phyloP scores from a whole-genome alignment of 2,329 filamentous ascomycete genomes.

The Dothideomycetes sp. region DNA sequence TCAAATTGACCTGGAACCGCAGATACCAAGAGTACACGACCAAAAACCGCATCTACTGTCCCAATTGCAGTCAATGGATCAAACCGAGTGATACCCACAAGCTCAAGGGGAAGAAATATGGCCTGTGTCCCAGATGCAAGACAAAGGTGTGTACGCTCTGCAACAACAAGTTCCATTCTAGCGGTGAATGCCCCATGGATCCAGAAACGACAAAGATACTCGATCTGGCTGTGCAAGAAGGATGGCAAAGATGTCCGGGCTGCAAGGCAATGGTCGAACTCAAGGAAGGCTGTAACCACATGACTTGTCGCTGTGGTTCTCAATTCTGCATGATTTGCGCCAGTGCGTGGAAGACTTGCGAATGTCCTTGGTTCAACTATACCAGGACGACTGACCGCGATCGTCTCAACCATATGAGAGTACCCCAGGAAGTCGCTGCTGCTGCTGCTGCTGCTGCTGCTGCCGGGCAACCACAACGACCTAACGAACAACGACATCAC shows the following conservation, averaged over 20 bases:
- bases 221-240: conserved; percentile 54
- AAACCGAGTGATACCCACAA: conserved; percentile 58
- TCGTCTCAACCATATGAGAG: conserved; percentile 44
- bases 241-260: conserved; percentile 67
- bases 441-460: no score
- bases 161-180: conserved; percentile 63
- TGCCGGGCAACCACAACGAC: no score
- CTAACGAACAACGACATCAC: conserved; percentile 27
- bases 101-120: conserved; percentile 52
- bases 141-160: conserved; percentile 67
- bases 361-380: conserved; percentile 72
- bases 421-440: conserved; percentile 30
- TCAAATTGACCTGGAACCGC: conserved; percentile 72
- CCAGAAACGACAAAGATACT: conserved; percentile 57
- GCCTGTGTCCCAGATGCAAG: conserved; percentile 61
- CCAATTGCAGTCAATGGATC: conserved; percentile 73
- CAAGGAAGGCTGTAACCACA: conserved; percentile 78
- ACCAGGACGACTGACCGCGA: conserved; percentile 43
- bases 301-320: conserved; percentile 75
- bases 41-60: conserved; percentile 69
- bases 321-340: conserved; percentile 86
- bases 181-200: conserved; percentile 61
- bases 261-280: conserved; percentile 69
- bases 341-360: conserved; percentile 70
- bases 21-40: conserved; percentile 71